Percentiles rank a stretch among this genome's conserved stretches.
Conservation (phyloP, 345 rosid genomes). For the Psidium friedrichsthalianum region DNA sequence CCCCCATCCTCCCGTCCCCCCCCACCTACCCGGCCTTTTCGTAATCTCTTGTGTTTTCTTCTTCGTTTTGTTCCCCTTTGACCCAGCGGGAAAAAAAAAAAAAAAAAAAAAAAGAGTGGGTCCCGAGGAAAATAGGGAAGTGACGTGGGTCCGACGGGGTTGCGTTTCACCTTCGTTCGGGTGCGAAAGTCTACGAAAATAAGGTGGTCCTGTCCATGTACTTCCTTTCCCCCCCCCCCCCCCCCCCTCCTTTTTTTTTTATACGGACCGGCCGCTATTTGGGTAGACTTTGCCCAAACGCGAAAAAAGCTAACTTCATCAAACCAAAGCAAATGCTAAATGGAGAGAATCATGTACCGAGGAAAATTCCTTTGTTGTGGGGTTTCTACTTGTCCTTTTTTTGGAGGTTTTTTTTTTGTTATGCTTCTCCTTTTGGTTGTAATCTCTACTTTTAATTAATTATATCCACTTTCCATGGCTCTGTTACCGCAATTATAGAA, state of each 20-base stretch:
- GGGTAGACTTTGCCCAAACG: slow-evolving; percentile 19
- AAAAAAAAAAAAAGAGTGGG: background rate
- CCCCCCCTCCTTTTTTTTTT: background rate
- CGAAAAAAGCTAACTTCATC: background rate
- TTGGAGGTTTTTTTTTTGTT: background rate
- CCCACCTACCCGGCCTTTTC: too few species aligned
- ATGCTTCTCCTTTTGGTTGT: background rate
- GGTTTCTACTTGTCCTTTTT: too few species aligned
- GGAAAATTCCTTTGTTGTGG: background rate
- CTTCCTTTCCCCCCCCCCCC: too few species aligned
- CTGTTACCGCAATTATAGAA: background rate
- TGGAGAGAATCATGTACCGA: slow-evolving; percentile 7
- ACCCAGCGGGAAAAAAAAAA: too few species aligned
- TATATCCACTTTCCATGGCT: background rate
- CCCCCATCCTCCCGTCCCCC: background rate
- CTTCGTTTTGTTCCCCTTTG: background rate
- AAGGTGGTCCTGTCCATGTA: slow-evolving; percentile 1
- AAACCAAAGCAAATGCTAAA: background rate
- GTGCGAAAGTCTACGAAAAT: slow-evolving; percentile 27
- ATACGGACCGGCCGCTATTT: background rate
- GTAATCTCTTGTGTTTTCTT: background rate
- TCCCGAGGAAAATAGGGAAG: background rate
- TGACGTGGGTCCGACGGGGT: background rate
- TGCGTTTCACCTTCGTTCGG: too few species aligned
- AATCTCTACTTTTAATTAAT: background rate